Conservation (phyloP, 805 yeast genomes). For the Metschnikowia cubensis region DNA sequence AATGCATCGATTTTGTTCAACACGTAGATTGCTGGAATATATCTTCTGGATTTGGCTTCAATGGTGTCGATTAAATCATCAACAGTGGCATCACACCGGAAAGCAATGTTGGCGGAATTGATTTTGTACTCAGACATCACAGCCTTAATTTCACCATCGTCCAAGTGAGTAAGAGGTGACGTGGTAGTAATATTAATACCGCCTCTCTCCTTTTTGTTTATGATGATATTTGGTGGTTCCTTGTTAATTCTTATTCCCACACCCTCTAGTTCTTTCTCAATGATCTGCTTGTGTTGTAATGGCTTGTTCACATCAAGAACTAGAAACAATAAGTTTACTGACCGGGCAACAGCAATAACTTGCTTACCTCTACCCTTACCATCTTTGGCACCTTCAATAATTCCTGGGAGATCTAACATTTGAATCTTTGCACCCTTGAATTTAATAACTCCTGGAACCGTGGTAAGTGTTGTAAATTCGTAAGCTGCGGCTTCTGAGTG, state of each 20-base stretch:
- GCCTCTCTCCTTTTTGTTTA: conserved; percentile 92
- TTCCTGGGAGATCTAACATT: conserved; percentile 89
- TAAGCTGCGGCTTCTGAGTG: conserved; percentile 97
- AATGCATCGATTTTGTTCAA: conserved; percentile 94
- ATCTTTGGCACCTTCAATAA: conserved; percentile 86
- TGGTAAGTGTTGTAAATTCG: conserved; percentile 95
- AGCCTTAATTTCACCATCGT: conserved; percentile 89
- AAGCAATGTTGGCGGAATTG: conserved; percentile 92
- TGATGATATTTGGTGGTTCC: conserved; percentile 86
- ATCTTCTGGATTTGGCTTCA: conserved; percentile 85
- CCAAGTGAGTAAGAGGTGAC: conserved; percentile 86
- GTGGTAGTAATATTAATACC: conserved; percentile 93
- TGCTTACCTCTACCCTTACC: conserved; percentile 94
- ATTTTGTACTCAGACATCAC: conserved; percentile 95
- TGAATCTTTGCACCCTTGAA: conserved; percentile 97
- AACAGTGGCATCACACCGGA: conserved; percentile 96
- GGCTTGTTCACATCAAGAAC: conserved; percentile 97
- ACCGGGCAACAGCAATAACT: conserved; percentile 98
- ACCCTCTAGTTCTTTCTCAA: conserved; percentile 94
- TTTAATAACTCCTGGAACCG: conserved; percentile 95
- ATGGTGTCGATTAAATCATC: conserved; percentile 94
- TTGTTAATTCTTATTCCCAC: conserved; percentile 94
- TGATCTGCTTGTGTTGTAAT: conserved; percentile 85
- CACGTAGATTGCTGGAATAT: conserved; percentile 93
- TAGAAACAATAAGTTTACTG: conserved; percentile 88